phyloP scores from a whole-genome alignment of 73 alveolate species.

The Stentor roeselii region DNA sequence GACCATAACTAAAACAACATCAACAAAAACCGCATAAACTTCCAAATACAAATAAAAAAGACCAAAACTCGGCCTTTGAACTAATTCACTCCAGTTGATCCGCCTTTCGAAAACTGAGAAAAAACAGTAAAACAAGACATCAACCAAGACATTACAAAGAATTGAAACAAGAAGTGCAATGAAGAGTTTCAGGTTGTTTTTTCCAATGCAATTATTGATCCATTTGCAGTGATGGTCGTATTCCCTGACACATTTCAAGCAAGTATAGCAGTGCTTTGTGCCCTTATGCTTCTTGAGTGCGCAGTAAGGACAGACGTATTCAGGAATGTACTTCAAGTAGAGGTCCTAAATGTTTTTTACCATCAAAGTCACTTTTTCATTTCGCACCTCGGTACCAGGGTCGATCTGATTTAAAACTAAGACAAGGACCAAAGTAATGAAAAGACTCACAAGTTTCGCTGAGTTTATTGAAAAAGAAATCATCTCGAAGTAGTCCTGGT shows the following conservation, averaged over 20 bases:
- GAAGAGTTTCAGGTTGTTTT: conserved; percentile 50
- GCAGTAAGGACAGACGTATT: conserved; percentile 42
- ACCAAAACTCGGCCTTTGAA: no score
- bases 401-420: no score
- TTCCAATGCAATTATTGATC: conserved; percentile 80
- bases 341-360: not conserved
- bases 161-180: conserved; percentile 28
- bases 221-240: conserved; percentile 84
- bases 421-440: no score
- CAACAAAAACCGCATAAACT: not conserved
- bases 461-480: no score
- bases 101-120: not conserved
- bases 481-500: no score
- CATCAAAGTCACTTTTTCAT: no score
- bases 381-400: no score
- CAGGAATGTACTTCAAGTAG: not conserved
- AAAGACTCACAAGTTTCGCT: no score
- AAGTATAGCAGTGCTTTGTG: conserved; percentile 57
- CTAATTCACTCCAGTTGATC: no score
- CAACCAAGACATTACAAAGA: not conserved
- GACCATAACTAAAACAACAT: not conserved
- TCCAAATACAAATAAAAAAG: not conserved
- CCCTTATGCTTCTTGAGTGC: conserved; percentile 34
- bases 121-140: not conserved
- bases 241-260: conserved; percentile 62